Evolutionary conservation across 371 early-diverging fungal genomes (phyloP).

Genomic region (Encephalitozoon romaleae): DNA sequence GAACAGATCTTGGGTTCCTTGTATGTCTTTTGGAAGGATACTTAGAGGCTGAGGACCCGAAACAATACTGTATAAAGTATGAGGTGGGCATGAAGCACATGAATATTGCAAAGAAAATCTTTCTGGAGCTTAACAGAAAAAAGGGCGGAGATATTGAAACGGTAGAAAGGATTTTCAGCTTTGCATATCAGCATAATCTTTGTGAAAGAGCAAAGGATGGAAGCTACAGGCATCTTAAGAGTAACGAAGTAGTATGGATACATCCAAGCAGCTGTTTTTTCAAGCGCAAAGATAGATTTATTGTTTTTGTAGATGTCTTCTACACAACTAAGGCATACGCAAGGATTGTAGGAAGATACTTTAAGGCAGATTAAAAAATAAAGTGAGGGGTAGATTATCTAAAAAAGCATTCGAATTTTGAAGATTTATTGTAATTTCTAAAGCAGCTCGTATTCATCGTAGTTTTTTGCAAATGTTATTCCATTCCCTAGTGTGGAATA

Average conservation of each 20-base stretch:
- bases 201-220: slow-evolving; percentile 46
- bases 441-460: slow-evolving; percentile 1
- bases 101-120: slow-evolving; percentile 27
- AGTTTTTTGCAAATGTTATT: slow-evolving; percentile 47
- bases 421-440: neutral
- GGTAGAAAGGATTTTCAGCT: slow-evolving; percentile 42
- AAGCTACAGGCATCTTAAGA: slow-evolving; percentile 18
- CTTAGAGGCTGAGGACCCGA: slow-evolving; percentile 31
- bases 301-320: slow-evolving; percentile 51
- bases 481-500: slow-evolving; percentile 59
- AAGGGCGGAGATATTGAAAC: slow-evolving; percentile 26
- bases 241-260: slow-evolving; percentile 28
- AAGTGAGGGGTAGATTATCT: neutral
- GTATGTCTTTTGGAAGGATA: slow-evolving; percentile 29
- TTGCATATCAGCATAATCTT: slow-evolving; percentile 49
- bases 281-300: slow-evolving; percentile 41
- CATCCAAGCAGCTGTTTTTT: slow-evolving; percentile 53
- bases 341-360: slow-evolving; percentile 48
- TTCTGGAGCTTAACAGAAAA: slow-evolving; percentile 18
- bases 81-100: slow-evolving; percentile 30
- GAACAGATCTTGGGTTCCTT: slow-evolving; percentile 38
- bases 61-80: slow-evolving; percentile 31
- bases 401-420: neutral
- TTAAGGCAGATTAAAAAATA: neutral
- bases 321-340: slow-evolving; percentile 48